Evolutionary conservation across 2,329 filamentous ascomycete species (phyloP), one percentile per base, ranked within the genome.

Genomic region (Stemphylium beticola): DNA sequence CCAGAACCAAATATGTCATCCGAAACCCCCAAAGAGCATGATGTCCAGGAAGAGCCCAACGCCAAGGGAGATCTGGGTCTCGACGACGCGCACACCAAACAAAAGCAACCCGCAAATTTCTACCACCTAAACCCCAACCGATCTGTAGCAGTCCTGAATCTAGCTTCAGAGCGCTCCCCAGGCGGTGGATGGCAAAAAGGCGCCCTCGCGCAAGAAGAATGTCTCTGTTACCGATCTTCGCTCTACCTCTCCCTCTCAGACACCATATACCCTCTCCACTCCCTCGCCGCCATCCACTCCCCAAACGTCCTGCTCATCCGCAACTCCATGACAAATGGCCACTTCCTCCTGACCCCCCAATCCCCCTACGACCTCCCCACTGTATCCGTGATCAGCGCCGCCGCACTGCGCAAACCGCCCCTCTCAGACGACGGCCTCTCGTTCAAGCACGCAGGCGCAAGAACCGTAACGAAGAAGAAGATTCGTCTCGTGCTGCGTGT

Each of bases 181-280:
- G 88, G 87, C n/a, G 87, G 88, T 17, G 86, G 86, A 15, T 90
- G 86, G 81, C 68, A 81, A 4, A 79, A 79, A 33, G 87, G 87
- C 32, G 79, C 85, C 49, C 73, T 83, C 26, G 87, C 87, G 0
- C 88, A 91, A 71, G 87, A 91, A 74, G 88, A 91, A 76, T 82
- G 83, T 2, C 78, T 91, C 6, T 90, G 86, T 74, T 87, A 86
- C 67, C 83, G 87, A 38, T 85, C 81, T 51, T 81, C 83, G 0
- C 79, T 87, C 7, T 80, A 73, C 24, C 65, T 79, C 26, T 81
- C 81, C 17, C 74, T 86, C 0, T 74, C 79, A 53, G 60, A 66
- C 18, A 50, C 57, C 1, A 82, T 81, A 65, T 88, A 88, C 66
- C 85, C 85, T 0, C 76, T 85, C 54, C 74, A 74, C 20, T 72